Percentiles rank a stretch among this genome's conserved stretches.
Conservation (phyloP, 306 rosid species). For the Canavalia gladiata region DNA sequence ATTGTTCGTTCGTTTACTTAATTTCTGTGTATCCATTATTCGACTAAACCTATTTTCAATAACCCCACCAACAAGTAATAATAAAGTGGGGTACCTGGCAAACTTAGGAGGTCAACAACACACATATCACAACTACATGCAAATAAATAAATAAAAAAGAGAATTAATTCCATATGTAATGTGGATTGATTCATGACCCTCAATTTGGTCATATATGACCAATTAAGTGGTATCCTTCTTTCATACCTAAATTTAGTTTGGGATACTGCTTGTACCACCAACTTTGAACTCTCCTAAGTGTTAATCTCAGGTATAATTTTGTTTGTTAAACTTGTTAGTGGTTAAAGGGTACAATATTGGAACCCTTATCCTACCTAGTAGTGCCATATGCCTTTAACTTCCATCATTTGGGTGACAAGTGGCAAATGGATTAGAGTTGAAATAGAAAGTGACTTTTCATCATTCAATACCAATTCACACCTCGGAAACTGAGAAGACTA, state of each 20-base stretch:
- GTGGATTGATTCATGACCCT: conserved; percentile 9
- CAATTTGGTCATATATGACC: background rate
- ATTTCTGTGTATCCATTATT: background rate
- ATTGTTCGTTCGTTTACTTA: conserved; percentile 1
- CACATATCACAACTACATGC: conserved; percentile 12
- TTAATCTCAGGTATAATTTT: too few species aligned
- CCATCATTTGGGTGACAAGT: conserved; percentile 22
- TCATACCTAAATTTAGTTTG: background rate
- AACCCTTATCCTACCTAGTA: conserved; percentile 7
- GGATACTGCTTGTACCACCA: background rate
- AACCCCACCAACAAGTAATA: conserved; percentile 27
- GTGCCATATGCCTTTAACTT: background rate
- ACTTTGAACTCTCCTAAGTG: background rate
- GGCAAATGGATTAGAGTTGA: conserved; percentile 12
- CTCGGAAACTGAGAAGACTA: background rate
- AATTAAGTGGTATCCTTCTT: conserved; percentile 34
- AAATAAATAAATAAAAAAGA: background rate
- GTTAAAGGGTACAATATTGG: background rate
- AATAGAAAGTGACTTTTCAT: background rate
- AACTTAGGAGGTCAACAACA: conserved; percentile 39
- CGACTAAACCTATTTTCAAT: background rate
- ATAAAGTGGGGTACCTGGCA: conserved; percentile 16
- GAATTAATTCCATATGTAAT: background rate
- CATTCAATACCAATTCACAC: conserved; percentile 14
- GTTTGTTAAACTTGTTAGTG: background rate